Conservation (phyloP, 2,329 filamentous ascomycete genomes). For the Penicillium sp. region DNA sequence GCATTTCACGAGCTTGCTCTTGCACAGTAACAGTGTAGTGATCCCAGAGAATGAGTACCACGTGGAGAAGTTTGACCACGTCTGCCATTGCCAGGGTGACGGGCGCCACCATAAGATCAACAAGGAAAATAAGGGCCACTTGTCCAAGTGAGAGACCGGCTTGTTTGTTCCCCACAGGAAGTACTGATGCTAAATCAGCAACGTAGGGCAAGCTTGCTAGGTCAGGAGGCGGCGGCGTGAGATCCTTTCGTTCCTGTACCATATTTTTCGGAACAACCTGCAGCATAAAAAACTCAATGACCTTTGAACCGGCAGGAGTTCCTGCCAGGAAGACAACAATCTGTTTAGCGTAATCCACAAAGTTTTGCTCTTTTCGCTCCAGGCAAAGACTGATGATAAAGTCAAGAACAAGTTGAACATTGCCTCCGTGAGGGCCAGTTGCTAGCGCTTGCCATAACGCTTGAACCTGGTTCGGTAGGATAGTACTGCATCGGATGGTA, state of each 20-base stretch:
- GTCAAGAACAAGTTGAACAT: slow-evolving; percentile 90
- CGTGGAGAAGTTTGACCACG: slow-evolving; percentile 82
- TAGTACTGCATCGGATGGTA: slow-evolving; percentile 85
- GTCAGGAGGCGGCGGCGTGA: slow-evolving; percentile 66
- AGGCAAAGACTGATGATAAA: slow-evolving; percentile 95
- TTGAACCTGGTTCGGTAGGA: slow-evolving; percentile 93
- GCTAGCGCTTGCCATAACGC: slow-evolving; percentile 96
- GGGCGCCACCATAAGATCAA: slow-evolving; percentile 93
- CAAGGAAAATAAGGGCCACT: slow-evolving; percentile 85
- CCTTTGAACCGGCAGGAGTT: slow-evolving; percentile 79
- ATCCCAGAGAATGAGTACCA: slow-evolving; percentile 93
- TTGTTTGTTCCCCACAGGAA: slow-evolving; percentile 89
- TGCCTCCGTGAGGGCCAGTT: slow-evolving; percentile 87
- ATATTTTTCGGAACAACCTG: slow-evolving; percentile 95
- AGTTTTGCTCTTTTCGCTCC: slow-evolving; percentile 94
- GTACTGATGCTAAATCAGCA: slow-evolving; percentile 74
- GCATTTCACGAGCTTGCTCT: slow-evolving; percentile 95
- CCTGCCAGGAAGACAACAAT: slow-evolving; percentile 95
- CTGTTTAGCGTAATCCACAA: slow-evolving; percentile 96
- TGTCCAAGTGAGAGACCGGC: slow-evolving; percentile 89
- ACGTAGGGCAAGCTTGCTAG: slow-evolving; percentile 78
- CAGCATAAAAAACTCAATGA: slow-evolving; percentile 88
- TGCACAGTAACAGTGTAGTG: slow-evolving; percentile 94
- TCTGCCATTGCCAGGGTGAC: slow-evolving; percentile 76
- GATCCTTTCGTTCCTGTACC: slow-evolving; percentile 82